Evolutionary conservation across 108 stramenopile genomes (phyloP).

Genomic region (Schizochytrium sp.): DNA sequence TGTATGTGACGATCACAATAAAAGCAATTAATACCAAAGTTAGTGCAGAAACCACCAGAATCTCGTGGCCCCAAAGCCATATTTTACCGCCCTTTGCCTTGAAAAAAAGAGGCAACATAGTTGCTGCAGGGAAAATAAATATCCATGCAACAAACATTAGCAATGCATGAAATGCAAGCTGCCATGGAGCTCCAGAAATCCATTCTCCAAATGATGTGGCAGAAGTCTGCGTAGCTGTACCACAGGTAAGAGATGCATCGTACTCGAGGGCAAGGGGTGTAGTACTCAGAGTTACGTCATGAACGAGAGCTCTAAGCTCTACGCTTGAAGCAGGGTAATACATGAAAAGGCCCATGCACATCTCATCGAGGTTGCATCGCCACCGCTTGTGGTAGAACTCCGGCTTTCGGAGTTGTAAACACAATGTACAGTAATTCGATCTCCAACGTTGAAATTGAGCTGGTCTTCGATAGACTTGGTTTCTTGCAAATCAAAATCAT

Average conservation of each 20-base stretch:
- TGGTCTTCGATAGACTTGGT: constrained; percentile 36
- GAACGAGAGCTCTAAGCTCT: constrained; percentile 22
- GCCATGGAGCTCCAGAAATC: neutral
- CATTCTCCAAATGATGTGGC: neutral
- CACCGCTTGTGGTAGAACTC: neutral
- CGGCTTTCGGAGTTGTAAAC: constrained; percentile 1
- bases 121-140: neutral
- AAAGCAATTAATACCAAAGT: neutral
- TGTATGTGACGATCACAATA: neutral
- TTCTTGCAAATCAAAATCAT: constrained; percentile 30
- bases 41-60: neutral
- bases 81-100: too few relatives aligned
- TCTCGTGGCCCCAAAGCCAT: neutral
- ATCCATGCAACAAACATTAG: constrained; percentile 34
- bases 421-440: constrained; percentile 1
- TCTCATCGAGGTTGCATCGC: neutral
- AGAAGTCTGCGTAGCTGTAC: neutral
- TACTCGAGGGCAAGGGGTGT: neutral
- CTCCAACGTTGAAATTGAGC: constrained; percentile 6
- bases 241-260: neutral
- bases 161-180: neutral
- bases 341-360: constrained; percentile 40
- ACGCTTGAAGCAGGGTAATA: neutral
- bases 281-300: neutral
- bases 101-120: neutral